These are phyloP conservation scores for Kluyveromyces sp. DNA, from an alignment of 1,139 yeast genomes.

Conservation along the genomic window DNA sequence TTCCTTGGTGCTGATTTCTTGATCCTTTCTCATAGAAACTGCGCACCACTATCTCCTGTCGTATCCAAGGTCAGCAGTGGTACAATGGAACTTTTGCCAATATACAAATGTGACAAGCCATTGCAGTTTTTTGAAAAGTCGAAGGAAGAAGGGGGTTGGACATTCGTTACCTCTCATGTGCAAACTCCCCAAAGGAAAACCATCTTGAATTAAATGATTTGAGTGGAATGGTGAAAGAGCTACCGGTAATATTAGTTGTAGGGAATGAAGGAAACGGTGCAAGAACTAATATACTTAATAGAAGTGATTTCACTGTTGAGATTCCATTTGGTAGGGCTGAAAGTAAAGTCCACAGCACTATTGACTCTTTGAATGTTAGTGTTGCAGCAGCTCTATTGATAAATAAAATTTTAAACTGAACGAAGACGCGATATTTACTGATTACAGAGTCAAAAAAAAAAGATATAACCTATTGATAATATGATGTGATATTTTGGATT, in stretches of 20 bases:
- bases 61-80: conserved; percentile 83
- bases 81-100: conserved; percentile 67
- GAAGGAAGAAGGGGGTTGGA: conserved; percentile 55
- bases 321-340: conserved; percentile 33
- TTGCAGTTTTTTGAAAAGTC: conserved; percentile 53
- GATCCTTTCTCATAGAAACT: conserved; percentile 59
- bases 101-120: conserved; percentile 52
- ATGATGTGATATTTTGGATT: no score
- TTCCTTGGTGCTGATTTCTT: conserved; percentile 81
- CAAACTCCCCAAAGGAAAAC: conserved; percentile 14
- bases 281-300: conserved; percentile 52
- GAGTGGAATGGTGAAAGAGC: conserved; percentile 34
- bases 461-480: no score
- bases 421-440: no score
- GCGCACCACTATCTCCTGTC: conserved; percentile 62
- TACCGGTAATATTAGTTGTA: conserved; percentile 64
- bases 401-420: conserved; percentile 33
- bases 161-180: conserved; percentile 49
- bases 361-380: conserved; percentile 83
- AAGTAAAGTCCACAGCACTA: conserved; percentile 35
- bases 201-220: conserved; percentile 40
- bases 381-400: conserved; percentile 76
- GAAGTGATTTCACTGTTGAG: conserved; percentile 59
- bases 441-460: no score
- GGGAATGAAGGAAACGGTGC: conserved; percentile 87